These are phyloP conservation scores for Fennellomyces sp. DNA, from an alignment of 371 early-diverging fungal species.

Conservation along the genomic window DNA sequence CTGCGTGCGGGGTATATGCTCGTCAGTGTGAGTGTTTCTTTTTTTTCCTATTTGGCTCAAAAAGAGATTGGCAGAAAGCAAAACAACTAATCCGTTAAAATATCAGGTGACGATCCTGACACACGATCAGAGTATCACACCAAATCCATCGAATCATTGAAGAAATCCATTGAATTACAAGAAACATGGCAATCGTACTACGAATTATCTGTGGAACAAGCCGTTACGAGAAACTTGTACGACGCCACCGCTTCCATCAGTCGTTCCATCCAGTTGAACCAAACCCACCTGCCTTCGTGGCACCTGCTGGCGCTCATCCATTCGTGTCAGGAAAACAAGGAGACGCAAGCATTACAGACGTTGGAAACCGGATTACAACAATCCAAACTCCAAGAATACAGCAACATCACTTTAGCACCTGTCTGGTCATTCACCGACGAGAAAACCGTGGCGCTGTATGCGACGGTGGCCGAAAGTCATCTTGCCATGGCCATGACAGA, in stretches of 20 bases:
- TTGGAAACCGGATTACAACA: conserved; percentile 73
- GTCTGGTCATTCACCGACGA: conserved; percentile 25
- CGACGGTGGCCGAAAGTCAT: conserved; percentile 27
- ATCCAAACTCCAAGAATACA: background rate
- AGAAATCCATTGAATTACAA: conserved; percentile 16
- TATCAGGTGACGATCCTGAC: conserved; percentile 47
- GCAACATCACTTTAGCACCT: conserved; percentile 33
- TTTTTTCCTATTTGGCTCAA: background rate
- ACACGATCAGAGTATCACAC: conserved; percentile 63
- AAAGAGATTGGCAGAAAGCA: background rate
- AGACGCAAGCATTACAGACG: conserved; percentile 62
- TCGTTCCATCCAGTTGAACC: conserved; percentile 62
- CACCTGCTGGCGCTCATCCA: conserved; percentile 81
- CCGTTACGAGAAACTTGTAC: conserved; percentile 72
- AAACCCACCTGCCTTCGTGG: conserved; percentile 75
- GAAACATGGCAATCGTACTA: conserved; percentile 65
- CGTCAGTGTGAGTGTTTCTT: conserved; percentile 46
- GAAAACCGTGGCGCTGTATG: conserved; percentile 14
- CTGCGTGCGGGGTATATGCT: conserved; percentile 61
- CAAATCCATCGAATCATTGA: conserved; percentile 56
- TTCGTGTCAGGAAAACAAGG: conserved; percentile 43
- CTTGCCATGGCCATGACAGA: conserved; percentile 29
- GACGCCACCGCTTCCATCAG: conserved; percentile 63
- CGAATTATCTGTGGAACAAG: conserved; percentile 77
- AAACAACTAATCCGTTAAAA: too few species aligned